Evolutionary conservation across 1,284 basidiomycete genomes (phyloP).

Genomic region (Marasmius sp.): DNA sequence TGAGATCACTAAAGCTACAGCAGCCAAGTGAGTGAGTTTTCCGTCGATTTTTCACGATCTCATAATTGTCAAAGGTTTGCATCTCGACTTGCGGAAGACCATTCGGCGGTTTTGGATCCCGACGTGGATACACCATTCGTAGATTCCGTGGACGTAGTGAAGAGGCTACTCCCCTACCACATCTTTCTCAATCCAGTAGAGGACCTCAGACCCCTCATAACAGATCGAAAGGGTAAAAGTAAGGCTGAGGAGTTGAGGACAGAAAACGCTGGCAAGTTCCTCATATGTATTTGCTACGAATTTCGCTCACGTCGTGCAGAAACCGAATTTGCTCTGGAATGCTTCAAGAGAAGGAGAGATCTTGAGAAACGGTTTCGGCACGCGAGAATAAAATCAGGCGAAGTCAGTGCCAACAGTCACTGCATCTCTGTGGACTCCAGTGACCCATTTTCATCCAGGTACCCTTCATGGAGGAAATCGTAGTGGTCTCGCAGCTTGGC

Average conservation of each 20-base stretch:
- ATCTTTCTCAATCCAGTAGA: conserved; percentile 70
- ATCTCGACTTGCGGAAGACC: conserved; percentile 58
- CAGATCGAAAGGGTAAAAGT: conserved; percentile 58
- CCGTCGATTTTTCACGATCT: background rate
- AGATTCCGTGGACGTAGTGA: conserved; percentile 59
- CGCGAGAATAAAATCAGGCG: conserved; percentile 50
- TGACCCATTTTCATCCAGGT: conserved; percentile 40
- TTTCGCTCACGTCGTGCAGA: conserved; percentile 34
- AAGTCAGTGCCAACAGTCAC: conserved; percentile 39
- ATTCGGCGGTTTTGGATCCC: conserved; percentile 55
- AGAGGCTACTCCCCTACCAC: conserved; percentile 73
- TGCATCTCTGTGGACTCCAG: background rate
- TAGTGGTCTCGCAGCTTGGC: conserved; percentile 58
- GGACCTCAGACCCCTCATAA: conserved; percentile 44
- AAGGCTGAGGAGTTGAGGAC: conserved; percentile 46
- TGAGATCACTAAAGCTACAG: conserved; percentile 42
- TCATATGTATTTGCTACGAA: background rate
- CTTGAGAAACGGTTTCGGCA: conserved; percentile 59
- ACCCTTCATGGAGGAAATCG: conserved; percentile 57
- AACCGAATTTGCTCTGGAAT: conserved; percentile 66
- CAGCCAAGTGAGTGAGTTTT: conserved; percentile 42
- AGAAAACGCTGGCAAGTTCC: conserved; percentile 51
- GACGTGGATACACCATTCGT: conserved; percentile 67
- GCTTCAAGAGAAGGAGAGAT: conserved; percentile 52
- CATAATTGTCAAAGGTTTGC: conserved; percentile 44